Evolutionary conservation across 441 rosid genomes (phyloP), one percentile per base, ranked within the genome.

Genomic region (Erysimum cheiri): DNA sequence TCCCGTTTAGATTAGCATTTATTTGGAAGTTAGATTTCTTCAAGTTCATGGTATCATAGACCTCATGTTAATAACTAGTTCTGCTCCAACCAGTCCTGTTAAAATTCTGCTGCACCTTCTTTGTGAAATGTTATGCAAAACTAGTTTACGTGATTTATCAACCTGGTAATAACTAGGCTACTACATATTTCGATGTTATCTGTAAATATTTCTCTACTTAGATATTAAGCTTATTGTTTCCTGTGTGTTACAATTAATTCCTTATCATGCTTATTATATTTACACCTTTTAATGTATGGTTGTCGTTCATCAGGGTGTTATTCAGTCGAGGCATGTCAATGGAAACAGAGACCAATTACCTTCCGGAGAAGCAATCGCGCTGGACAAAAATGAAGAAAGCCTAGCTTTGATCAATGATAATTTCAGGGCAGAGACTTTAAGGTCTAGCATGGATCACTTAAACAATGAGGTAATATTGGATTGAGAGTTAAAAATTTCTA

Each of bases 401-500:
- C 74, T 84, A 64, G 82, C 85, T 73, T 71, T 84, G 63, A 63
- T 81, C 75, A 88, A 83, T 46, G 88, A 84, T 67, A 85, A 64
- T 14, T 84, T 88, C 69, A 89, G 87, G 83, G 87, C 83, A 46
- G 80, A 86, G 78, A 85, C 86, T 71, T 80, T 95, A 61, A 84
- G 79, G 83, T 90, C 89, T 52, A 92, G 98, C 86, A 84, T 95
- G 92, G 98, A 92, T 79, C 88, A 84, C 78, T 81, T 95, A 58
- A 92, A 82, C 76, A 79, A 78, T 77, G 99, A 92, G 99, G 98
- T 95, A 81, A 26, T 57, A 31, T 69, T 29, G 26, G 14, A 33
- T 32, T 35, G 2, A 26, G 2, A 9, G 15, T 74, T 31, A 43
- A 13, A 43, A 31, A 37, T 32, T 19, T 14, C 13, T 35, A 57